Base-by-base conservation (phyloP, 1,284 basidiomycete species). In the Puccinia coronata region DNA sequence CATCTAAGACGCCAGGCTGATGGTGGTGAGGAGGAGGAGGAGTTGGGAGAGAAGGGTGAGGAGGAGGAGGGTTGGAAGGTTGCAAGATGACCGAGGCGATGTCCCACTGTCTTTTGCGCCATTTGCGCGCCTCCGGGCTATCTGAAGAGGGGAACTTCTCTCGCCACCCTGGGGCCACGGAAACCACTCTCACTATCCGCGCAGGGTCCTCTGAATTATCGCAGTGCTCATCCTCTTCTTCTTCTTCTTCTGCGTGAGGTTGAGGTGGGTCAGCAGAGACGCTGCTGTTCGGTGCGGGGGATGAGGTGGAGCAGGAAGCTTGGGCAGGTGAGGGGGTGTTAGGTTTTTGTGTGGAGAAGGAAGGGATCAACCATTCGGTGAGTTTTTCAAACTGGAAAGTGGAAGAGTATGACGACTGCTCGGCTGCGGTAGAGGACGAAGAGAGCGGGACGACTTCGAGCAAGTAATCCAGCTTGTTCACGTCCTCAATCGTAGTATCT, bases 111-210 rank as follows among this genome's bases (percentile, higher is more conserved):
- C 76, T 63, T 18, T 67, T 79, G 12, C 53, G 28, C 76, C 76
- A 70, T 70, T 70, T 79, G 20, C 47, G 28, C 2, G 76, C 61
- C 18, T 79, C 76, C 18, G 65, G 65, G 8, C 65, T 39, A 25
- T 25, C 49, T 20, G 76, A 79, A 25, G 65, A 79, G 18, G 76
- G 76, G 39, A 79, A 79, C 49, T 79, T 79, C 47, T 79, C 76
- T 14, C 76, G 41, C 76, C 76, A 79, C 3, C 76, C 76, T 55
- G 65, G 63, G 28, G 76, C 76, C 16, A 79, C 53, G 6, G 76
- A 70, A 18, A 70, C 65, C 28, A 79, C 76, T 25, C 49, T 43
- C 1, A 79, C 76, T 18, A 14, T 36, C 34, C 76, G 28, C 5
- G 63, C 61, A 5, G 76, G 76, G 16, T 69, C 65, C 20, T 49